Evolutionary conservation across 1,139 yeast genomes (phyloP), one percentile per base, ranked within the genome.

Genomic region (Wickerhamomyces sp.): DNA sequence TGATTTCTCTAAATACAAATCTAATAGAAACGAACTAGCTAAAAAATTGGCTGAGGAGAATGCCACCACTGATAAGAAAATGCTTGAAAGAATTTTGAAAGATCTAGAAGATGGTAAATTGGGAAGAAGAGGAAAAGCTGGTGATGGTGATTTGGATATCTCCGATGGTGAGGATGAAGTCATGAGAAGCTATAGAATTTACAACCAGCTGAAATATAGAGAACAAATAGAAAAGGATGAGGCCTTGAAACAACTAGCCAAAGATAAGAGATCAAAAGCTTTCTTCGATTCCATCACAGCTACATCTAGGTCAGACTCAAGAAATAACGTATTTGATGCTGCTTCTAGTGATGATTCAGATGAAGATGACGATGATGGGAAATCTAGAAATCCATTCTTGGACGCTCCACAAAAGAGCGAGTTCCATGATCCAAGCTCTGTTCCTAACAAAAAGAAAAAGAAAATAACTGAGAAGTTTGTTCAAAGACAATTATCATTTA

Each of bases 21-120:
- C 80, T 39, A 75, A 81, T 48, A 75, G 78, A 43, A 77, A 71
- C 32, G 83, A 77, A 41, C 65, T 87, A 35, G 74, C 83, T 42
- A 67, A 73, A 42, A 72, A 76, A 51, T 73, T 81, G 43, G 78
- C 81, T 54, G 81, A 80, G 46, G 83, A 84, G 38, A 84, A 84
- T 50, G 76, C 80, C 33, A 75, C 74, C 40, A 73, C 76, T 36
- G 97, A 90, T 60, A 74, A 78, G 46, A 74, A 75, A 44, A 74
- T 83, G 63, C 78, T 90, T 43, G 83, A 81, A 56, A 81, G 76
- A 58, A 76, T 90, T 40, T 72, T 85, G 49, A 85, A 81, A 44
- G 97, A 90, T 61, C 74, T 90, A 40, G 82, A 85, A 50, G 83
- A 83, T 43, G 97, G 95, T 49, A 82, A 81, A 27, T 77, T 88